These are phyloP conservation scores for Xylaria sp. DNA, from an alignment of 495 filamentous ascomycete genomes.

Conservation along the genomic window DNA sequence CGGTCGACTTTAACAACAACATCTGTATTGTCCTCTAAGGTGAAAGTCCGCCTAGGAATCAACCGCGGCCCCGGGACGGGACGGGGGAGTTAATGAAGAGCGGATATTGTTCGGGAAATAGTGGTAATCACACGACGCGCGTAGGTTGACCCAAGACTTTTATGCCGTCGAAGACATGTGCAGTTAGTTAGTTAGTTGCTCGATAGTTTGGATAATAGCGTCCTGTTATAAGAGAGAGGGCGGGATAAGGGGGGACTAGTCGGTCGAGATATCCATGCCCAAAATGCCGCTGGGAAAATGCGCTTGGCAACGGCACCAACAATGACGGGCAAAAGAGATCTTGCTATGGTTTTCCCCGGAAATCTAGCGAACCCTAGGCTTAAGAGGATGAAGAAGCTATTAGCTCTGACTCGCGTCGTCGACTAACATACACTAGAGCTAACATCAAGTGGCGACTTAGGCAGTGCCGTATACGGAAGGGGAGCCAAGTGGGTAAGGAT, in stretches of 20 bases:
- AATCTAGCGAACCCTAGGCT: background rate
- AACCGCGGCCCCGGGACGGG: background rate
- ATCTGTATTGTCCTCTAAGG: conserved; percentile 1
- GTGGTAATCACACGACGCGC: background rate
- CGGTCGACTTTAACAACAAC: background rate
- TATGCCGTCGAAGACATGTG: conserved; percentile 15
- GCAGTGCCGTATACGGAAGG: background rate
- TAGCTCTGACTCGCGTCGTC: conserved; percentile 2
- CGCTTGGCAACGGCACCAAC: background rate
- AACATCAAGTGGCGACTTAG: background rate
- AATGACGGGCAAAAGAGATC: background rate
- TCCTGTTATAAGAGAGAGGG: background rate
- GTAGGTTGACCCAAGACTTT: background rate
- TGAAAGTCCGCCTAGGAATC: background rate
- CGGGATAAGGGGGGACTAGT: background rate
- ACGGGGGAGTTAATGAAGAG: conserved; percentile 1
- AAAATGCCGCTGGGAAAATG: background rate
- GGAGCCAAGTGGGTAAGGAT: conserved; percentile 2
- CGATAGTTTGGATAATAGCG: background rate
- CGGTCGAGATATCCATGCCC: background rate
- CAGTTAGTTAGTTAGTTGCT: background rate
- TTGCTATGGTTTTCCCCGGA: background rate
- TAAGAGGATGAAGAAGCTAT: background rate
- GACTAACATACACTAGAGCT: conserved; percentile 1
- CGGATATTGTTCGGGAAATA: background rate